Evolutionary conservation across 208 protist species (phyloP).

Genomic region (Crithidia sp.): DNA sequence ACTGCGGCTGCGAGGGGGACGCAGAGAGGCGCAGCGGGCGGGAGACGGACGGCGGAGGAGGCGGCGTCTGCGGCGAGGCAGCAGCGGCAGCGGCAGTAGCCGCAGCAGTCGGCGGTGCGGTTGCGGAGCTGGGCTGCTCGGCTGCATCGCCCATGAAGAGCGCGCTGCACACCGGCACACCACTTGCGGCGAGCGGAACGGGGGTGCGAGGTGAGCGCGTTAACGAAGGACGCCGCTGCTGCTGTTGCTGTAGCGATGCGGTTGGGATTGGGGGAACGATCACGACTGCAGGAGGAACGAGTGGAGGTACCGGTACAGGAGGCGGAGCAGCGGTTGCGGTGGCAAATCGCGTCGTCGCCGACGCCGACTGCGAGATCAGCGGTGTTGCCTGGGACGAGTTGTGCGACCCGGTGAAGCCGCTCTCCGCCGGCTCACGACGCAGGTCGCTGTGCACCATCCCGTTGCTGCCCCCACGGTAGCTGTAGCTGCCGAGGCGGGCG

Average conservation of each 20-base stretch:
- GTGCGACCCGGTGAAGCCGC: neutral
- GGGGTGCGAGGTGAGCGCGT: neutral
- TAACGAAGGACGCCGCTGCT: neutral
- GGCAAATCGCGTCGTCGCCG: neutral
- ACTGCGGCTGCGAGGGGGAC: slow-evolving; percentile 32
- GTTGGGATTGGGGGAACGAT: too few relatives aligned
- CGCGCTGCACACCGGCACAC: slow-evolving; percentile 7
- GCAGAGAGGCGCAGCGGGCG: slow-evolving; percentile 46
- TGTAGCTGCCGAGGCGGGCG: slow-evolving; percentile 14
- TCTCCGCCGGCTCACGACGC: slow-evolving; percentile 13
- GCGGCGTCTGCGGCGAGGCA: slow-evolving; percentile 11
- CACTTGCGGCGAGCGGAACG: neutral
- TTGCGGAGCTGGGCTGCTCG: slow-evolving; percentile 1
- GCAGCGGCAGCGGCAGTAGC: neutral
- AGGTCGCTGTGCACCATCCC: slow-evolving; percentile 37
- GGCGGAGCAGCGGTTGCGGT: neutral
- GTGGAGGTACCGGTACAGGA: neutral
- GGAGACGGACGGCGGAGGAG: slow-evolving; percentile 35
- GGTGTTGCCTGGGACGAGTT: slow-evolving; percentile 13
- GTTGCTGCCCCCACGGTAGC: slow-evolving; percentile 25
- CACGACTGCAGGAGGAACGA: neutral
- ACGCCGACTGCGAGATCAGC: neutral
- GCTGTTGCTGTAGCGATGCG: neutral
- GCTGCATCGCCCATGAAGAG: slow-evolving; percentile 8
- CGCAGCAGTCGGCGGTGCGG: neutral